These are phyloP conservation scores for Glaciozyma martinii DNA, from an alignment of 768 basidiomycete genomes.

Conservation along the genomic window DNA sequence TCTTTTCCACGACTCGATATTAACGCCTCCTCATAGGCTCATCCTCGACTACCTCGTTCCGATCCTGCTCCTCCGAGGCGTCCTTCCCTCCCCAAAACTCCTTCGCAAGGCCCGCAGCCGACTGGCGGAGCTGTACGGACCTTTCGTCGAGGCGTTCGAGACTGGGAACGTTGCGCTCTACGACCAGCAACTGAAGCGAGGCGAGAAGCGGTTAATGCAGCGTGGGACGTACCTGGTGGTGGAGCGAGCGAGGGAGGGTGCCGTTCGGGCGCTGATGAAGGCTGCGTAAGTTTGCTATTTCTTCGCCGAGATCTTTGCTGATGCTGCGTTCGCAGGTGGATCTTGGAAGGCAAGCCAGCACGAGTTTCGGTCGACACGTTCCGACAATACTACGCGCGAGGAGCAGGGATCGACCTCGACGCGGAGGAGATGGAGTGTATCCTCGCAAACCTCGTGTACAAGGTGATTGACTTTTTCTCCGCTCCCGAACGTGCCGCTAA, in stretches of 20 bases:
- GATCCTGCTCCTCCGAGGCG: constrained; percentile 74
- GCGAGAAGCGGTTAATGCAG: constrained; percentile 66
- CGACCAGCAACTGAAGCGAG: constrained; percentile 61
- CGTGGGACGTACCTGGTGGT: constrained; percentile 77
- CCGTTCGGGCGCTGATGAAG: constrained; percentile 66
- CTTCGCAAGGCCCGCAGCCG: constrained; percentile 51
- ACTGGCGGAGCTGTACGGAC: constrained; percentile 61
- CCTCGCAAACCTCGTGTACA: constrained; percentile 81
- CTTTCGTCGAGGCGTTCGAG: constrained; percentile 72
- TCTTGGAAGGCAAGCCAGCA: constrained; percentile 59
- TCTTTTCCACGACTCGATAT: not conserved
- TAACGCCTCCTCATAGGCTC: constrained; percentile 49
- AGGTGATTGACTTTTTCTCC: constrained; percentile 38
- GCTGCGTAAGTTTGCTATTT: constrained; percentile 41
- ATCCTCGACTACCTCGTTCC: constrained; percentile 87
- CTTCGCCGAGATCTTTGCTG: too few species aligned
- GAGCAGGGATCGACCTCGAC: constrained; percentile 46
- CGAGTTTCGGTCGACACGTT: constrained; percentile 76
- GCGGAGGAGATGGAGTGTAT: constrained; percentile 65
- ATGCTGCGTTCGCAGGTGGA: constrained; percentile 55
- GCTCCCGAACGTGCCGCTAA: not conserved
- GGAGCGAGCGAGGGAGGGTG: constrained; percentile 79
- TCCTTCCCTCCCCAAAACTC: constrained; percentile 66
- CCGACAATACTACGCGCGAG: constrained; percentile 35
- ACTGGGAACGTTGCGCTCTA: constrained; percentile 68